Percentiles rank a stretch among this genome's conserved stretches.
Evolutionary conservation across 352 stramenopile species (phyloP).

Genomic region (Elongisporangium anandrum): DNA sequence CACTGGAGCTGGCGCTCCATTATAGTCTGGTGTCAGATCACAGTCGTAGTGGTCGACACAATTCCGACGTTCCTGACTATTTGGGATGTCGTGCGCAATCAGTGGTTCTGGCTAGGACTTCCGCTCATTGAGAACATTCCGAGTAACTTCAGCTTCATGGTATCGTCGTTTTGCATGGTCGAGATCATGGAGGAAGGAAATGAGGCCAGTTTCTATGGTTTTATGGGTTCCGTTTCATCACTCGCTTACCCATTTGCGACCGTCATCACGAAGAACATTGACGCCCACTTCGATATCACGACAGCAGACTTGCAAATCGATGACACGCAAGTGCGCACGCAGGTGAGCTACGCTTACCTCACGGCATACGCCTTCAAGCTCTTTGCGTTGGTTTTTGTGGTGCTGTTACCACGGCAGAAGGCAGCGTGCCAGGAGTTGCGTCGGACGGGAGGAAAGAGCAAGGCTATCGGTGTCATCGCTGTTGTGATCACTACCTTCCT

Average conservation of each 20-base stretch:
- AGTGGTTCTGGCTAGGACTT: constrained; percentile 66
- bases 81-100: constrained; percentile 54
- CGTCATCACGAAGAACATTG: constrained; percentile 50
- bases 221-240: constrained; percentile 34
- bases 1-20: constrained; percentile 32
- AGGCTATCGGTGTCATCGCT: constrained; percentile 30
- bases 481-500: constrained; percentile 32
- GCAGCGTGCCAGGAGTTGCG: constrained; percentile 43
- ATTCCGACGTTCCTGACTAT: constrained; percentile 45
- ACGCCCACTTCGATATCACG: constrained; percentile 42
- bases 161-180: constrained; percentile 45
- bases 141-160: constrained; percentile 37
- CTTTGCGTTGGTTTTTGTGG: constrained; percentile 33
- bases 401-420: constrained; percentile 44
- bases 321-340: constrained; percentile 23
- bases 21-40: constrained; percentile 26
- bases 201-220: constrained; percentile 40
- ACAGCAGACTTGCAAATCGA: constrained; percentile 31
- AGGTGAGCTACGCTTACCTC: constrained; percentile 34
- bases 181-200: constrained; percentile 42
- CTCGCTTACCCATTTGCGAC: constrained; percentile 38
- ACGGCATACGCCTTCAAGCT: constrained; percentile 35
- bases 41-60: constrained; percentile 34
- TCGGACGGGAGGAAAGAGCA: constrained; percentile 27
- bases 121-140: constrained; percentile 51